Base-by-base conservation (phyloP, 2,329 filamentous ascomycete species). In the Trichoderma oligosporum region DNA sequence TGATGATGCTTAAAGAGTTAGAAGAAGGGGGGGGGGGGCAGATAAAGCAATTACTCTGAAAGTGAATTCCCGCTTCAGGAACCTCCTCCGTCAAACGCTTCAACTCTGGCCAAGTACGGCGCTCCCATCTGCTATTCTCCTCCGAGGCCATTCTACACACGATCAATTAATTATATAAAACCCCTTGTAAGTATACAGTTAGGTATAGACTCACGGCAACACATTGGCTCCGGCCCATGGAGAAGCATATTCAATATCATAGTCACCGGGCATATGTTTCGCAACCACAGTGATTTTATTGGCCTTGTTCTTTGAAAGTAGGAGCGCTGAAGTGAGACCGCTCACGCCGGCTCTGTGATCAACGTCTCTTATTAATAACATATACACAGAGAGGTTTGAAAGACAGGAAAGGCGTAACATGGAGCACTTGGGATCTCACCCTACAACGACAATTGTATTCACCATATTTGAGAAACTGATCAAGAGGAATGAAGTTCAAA, bases 191-290 rank as follows among this genome's bases (percentile, higher is more conserved):
- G n/a, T n/a, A n/a, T n/a, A n/a, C 18, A n/a, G 38, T 41, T 20
- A 16, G 16, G 7, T 22, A 3, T 4, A 20, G 22, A 77, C 85
- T 61, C 66, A 89, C 85, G 88, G 90, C 59, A 87, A 71, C 66
- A 85, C 86, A 67, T 94, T 93, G 61, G 90, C 91, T 12, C 91
- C 91, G 3, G 91, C 91, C 88, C 89, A 95, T 1, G 90, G 91
- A 5, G 89, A 95, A 0, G 89, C 86, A 70, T 96, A 97, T 76
- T 95, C 88, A 63, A 92, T 87, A 63, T 93, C 88, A 71, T 93
- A 94, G 75, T 97, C 92, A 33, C 92, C 92, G 0, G 92, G 92
- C 87, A 96, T 94, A 69, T 96, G 88, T 68, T 93, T 95, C 4
- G 90, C 87, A 29, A 91, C 77, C 33, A 95, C 77, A 0, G 88